Evolutionary conservation across 345 rosid species (phyloP).

Genomic region (Lepidium aucheri): DNA sequence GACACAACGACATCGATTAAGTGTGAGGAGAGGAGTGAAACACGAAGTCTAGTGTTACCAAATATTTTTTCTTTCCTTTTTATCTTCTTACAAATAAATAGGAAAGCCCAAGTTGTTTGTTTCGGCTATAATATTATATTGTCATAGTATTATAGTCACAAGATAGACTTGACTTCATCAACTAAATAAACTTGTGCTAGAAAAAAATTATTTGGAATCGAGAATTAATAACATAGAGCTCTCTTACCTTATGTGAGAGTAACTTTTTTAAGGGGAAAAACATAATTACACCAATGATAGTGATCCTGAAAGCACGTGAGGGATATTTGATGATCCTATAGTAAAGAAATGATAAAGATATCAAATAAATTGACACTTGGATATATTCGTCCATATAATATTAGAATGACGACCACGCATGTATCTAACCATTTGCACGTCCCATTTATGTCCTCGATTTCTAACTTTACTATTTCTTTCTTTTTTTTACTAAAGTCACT

Average conservation of each 20-base stretch:
- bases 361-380: conserved; percentile 2
- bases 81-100: neutral
- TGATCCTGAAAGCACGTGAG: conserved; percentile 21
- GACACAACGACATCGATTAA: neutral
- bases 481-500: neutral
- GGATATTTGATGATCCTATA: conserved; percentile 10
- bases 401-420: conserved; percentile 15
- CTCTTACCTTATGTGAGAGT: neutral
- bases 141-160: neutral
- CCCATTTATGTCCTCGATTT: neutral
- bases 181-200: neutral
- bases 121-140: neutral
- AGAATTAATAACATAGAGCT: neutral
- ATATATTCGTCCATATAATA: neutral
- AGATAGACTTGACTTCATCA: neutral
- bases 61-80: neutral
- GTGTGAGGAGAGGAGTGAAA: conserved; percentile 5
- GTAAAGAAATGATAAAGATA: neutral
- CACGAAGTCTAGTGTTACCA: neutral
- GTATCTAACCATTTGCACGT: conserved; percentile 17
- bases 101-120: neutral
- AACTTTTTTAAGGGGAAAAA: too few species aligned
- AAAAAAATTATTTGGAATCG: neutral
- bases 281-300: neutral
- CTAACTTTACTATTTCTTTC: neutral